These are phyloP conservation scores for Rosa lucieae DNA, from an alignment of 306 rosid genomes.

Conservation along the genomic window DNA sequence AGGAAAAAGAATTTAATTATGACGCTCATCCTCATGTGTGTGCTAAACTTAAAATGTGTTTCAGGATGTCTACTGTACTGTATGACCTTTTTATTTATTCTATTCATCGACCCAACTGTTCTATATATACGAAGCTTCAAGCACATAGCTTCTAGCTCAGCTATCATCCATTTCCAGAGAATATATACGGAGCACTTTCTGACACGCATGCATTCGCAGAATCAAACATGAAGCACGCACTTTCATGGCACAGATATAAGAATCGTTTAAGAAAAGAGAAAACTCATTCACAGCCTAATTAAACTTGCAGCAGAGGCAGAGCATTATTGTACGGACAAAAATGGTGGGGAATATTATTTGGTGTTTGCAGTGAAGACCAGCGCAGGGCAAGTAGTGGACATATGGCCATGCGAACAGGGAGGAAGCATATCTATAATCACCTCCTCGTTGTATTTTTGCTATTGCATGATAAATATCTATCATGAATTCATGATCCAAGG, in stretches of 20 bases:
- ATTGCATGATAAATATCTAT: background rate
- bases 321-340: constrained; percentile 9
- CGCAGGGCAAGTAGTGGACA: background rate
- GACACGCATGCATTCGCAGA: constrained; percentile 15
- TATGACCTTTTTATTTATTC: background rate
- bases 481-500: constrained; percentile 6
- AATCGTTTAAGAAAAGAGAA: background rate
- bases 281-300: background rate
- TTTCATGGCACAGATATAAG: background rate
- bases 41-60: background rate
- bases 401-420: constrained; percentile 1
- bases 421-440: background rate
- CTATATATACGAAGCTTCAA: background rate
- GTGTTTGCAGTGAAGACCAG: background rate
- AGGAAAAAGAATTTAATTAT: background rate
- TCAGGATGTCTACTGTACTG: background rate
- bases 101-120: constrained; percentile 1
- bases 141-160: background rate
- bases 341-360: constrained; percentile 2
- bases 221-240: background rate
- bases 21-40: background rate
- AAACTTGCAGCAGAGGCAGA: background rate
- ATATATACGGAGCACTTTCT: constrained; percentile 4
- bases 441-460: background rate
- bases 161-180: constrained; percentile 7